Percentiles rank a stretch among this genome's conserved stretches.
Evolutionary conservation across 2,329 filamentous ascomycete genomes (phyloP).

Genomic region (Teratosphaeriaceae sp.): DNA sequence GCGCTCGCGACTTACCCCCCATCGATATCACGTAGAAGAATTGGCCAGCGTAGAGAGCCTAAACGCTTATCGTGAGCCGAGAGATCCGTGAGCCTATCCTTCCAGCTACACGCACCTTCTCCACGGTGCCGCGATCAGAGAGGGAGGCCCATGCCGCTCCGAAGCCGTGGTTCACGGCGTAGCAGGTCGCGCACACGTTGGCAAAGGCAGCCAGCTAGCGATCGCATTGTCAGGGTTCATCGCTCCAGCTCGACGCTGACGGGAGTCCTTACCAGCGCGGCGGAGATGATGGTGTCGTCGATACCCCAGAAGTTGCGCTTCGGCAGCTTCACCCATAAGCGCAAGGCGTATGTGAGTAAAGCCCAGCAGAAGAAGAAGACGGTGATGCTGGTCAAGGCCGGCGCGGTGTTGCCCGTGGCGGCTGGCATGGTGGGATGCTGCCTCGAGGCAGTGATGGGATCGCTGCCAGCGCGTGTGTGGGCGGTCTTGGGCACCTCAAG

Average conservation of each 20-base stretch:
- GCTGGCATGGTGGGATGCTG: too few species aligned
- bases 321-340: background rate
- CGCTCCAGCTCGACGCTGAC: too few species aligned
- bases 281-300: background rate
- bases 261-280: background rate
- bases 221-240: background rate
- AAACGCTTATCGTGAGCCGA: background rate
- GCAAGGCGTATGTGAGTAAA: background rate
- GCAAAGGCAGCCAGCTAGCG: too few species aligned
- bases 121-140: too few species aligned
- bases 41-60: background rate
- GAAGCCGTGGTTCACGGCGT: too few species aligned
- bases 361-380: background rate
- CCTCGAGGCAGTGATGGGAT: too few species aligned
- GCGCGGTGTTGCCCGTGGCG: background rate
- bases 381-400: background rate
- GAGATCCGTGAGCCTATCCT: background rate
- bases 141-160: too few species aligned
- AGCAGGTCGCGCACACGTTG: too few species aligned
- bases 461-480: too few species aligned
- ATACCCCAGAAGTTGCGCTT: background rate
- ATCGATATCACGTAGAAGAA: background rate
- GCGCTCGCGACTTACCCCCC: background rate
- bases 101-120: background rate
- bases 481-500: too few species aligned